These are phyloP conservation scores for Urtica urens DNA, from an alignment of 306 rosid species.

Conservation along the genomic window DNA sequence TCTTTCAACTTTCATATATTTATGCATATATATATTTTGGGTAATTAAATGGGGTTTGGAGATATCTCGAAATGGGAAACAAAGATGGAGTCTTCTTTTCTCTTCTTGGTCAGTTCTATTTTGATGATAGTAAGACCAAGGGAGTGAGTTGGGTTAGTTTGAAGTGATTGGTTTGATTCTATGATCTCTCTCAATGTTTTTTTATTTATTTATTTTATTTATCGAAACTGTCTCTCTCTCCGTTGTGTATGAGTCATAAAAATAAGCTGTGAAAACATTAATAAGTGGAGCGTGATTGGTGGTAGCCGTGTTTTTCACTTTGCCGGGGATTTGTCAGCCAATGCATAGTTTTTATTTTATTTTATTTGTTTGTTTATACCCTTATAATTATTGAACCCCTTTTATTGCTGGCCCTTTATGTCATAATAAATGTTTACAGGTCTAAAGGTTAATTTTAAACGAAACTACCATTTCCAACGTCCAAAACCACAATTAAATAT, in stretches of 20 bases:
- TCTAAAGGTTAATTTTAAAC: too few relatives aligned
- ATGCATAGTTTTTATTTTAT: neutral
- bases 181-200: neutral
- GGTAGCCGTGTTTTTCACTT: slow-evolving; percentile 14
- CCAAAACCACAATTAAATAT: too few relatives aligned
- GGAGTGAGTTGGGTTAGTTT: neutral
- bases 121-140: neutral
- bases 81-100: too few relatives aligned
- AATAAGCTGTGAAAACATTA: too few relatives aligned
- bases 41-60: neutral
- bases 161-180: neutral
- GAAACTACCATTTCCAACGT: too few relatives aligned
- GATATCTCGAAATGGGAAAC: too few relatives aligned
- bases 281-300: slow-evolving; percentile 48
- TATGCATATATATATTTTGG: too few relatives aligned
- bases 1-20: neutral
- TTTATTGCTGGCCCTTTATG: slow-evolving; percentile 3
- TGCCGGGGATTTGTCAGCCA: slow-evolving; percentile 17
- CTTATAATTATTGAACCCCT: neutral
- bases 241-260: too few relatives aligned
- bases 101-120: neutral
- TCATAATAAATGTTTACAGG: slow-evolving; percentile 17
- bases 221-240: too few relatives aligned
- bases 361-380: neutral
- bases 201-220: too few relatives aligned